Percentiles rank a stretch among this genome's conserved stretches.
phyloP scores from a whole-genome alignment of 306 rosid genomes.

The Gastrolobium bilobum region DNA sequence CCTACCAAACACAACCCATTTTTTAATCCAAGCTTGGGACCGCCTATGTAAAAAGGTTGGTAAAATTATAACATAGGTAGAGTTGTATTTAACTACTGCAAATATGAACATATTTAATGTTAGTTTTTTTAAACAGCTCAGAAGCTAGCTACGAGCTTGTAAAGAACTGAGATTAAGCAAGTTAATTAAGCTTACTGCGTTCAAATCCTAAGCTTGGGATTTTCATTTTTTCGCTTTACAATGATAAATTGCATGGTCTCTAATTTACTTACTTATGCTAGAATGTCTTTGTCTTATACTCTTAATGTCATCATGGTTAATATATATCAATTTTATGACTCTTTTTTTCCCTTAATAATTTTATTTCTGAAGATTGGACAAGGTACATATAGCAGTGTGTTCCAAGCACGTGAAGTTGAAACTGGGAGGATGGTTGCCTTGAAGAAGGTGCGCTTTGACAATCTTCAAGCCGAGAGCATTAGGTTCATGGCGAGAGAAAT shows the following conservation, averaged over 20 bases:
- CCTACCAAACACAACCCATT: no score
- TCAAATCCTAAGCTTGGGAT: background rate
- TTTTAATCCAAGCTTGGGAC: no score
- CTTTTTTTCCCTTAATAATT: background rate
- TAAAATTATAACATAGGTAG: background rate
- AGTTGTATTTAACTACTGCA: background rate
- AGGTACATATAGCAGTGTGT: conserved; percentile 97
- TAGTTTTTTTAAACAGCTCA: conserved; percentile 10
- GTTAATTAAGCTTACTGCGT: background rate
- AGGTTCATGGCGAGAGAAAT: conserved; percentile 97
- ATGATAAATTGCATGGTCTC: conserved; percentile 19
- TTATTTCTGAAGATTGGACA: conserved; percentile 76
- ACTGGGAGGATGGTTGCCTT: conserved; percentile 86
- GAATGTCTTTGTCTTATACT: conserved; percentile 29
- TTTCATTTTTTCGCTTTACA: conserved; percentile 6
- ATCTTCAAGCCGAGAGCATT: conserved; percentile 82
- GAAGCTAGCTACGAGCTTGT: background rate
- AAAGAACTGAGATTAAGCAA: conserved; percentile 9
- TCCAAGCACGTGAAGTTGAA: conserved; percentile 82
- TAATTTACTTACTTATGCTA: conserved; percentile 10
- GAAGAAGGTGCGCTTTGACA: conserved; percentile 94
- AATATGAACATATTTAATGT: conserved; percentile 1
- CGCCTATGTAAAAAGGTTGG: no score
- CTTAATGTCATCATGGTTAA: conserved; percentile 14
- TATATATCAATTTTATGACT: conserved; percentile 22